These are phyloP conservation scores for Epichloe gansuensis DNA, from an alignment of 2,329 filamentous ascomycete genomes.

Conservation along the genomic window DNA sequence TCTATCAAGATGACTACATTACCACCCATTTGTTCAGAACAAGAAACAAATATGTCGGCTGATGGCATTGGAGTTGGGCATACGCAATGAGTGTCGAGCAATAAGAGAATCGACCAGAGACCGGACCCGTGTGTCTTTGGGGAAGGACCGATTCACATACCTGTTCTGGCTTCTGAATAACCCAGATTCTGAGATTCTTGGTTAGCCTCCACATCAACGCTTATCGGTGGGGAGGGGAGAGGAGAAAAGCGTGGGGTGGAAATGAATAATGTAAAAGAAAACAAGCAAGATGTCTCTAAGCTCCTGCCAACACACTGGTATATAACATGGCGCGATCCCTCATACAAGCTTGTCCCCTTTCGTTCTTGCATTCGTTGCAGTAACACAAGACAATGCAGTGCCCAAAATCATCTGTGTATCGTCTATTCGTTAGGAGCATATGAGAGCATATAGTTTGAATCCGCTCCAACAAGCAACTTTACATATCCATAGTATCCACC, in stretches of 20 bases:
- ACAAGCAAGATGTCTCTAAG: background rate
- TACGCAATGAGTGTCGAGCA: background rate
- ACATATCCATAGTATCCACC: conserved; percentile 38
- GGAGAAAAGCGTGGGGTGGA: background rate
- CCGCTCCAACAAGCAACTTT: conserved; percentile 5
- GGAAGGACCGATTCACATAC: background rate
- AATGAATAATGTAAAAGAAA: background rate
- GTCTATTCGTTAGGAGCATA: background rate
- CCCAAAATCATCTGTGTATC: background rate
- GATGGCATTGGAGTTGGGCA: background rate
- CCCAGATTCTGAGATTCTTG: conserved; percentile 2
- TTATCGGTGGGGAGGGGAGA: background rate
- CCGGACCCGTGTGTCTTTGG: background rate
- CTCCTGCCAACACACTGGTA: background rate
- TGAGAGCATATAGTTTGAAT: background rate
- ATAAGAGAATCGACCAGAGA: background rate
- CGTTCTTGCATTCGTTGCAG: background rate
- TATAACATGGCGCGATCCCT: background rate
- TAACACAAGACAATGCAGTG: background rate
- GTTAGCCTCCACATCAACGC: conserved; percentile 3
- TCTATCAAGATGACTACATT: no score
- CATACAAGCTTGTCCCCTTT: background rate
- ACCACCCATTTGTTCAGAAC: no score
- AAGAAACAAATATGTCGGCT: no score
- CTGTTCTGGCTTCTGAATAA: background rate